Base-by-base conservation (phyloP, 345 rosid genomes). In the Eucalyptus cloeziana region DNA sequence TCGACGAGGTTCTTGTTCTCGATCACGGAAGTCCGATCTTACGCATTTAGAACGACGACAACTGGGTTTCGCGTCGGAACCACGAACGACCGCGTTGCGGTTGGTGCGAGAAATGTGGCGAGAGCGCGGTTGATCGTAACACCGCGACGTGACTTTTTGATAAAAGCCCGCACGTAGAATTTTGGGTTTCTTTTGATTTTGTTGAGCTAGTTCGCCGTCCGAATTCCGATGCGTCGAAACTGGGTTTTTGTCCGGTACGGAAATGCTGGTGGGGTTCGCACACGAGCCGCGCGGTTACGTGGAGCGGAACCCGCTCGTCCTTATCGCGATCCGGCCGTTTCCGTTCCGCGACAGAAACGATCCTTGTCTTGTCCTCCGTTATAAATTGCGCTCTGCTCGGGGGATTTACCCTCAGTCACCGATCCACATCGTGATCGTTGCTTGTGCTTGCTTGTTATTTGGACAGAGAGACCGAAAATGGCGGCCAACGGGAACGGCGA, bases 401-500 rank as follows among this genome's bases (percentile, higher is more conserved):
- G 76, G 76, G 62, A 24, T 15, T 64, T 64, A 8, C 9, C 76
- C 76, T 64, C 76, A 19, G 76, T n/a, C 21, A 4, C 1, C 21
- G 76, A n/a, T 64, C 76, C 6, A 1, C 3, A n/a, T 64, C 76
- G 3, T 64, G 37, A 64, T 64, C 31, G 3, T n/a, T 64, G 3
- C 47, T 10, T 6, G 83, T 40, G 15, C 47, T 76, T 33, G 80
- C 24, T 40, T 50, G 7, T 33, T 10, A 4, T 43, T 40, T 8
- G 40, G 62, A 17, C 54, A 50, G 54, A 33, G n/a, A 86, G 19
- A 86, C 21, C 22, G 33, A 33, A 67, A 9, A 86, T 93, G 96
- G 93, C 94, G 24, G 86, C 79, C 14, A 91, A 88, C 89, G 92
- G 92, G 7, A 92, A 88, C 89, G 92, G 91, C 50, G 94, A 91